Base-by-base conservation (phyloP, 2,329 filamentous ascomycete genomes). In the Ophiobolus disseminans region DNA sequence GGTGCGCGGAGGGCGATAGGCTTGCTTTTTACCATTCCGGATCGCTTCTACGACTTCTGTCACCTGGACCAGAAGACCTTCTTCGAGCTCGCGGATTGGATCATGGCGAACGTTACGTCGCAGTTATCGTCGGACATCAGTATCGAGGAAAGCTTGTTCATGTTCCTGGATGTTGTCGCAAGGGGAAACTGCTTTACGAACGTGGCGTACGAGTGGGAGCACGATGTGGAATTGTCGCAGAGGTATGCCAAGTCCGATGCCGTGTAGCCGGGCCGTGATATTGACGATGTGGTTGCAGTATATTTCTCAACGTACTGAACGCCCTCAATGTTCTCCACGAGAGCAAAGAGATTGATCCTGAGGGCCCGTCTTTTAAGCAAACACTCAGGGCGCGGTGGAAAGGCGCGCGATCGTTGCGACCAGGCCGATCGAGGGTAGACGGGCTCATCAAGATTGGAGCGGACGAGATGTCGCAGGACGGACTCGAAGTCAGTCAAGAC, bases 1-100 rank as follows among this genome's bases (percentile, higher is more conserved):
- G 69, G 69, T 40, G 64, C 68, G 8, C 55, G 62, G 30, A 52
- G 66, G 36, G 69, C 69, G 7, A 55, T 64, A 41, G 57, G 55
- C 19, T 53, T 73, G 40, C 65, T 73, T 45, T 69, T 70, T 51
- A 66, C 63, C 21, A 65, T 72, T 13, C 70, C 70, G 4, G 63
- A 70, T 44, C 63, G 68, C 45, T 73, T 73, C 63, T 61, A 68
- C 37, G 68, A 68, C 41, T 73, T 72, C 57, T 65, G 62, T 46
- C 69, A 71, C 50, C 66, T 73, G 61, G 69, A 73, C 40, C 69
- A 72, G 41, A 65, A 69, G 50, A 71, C 68, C 47, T 73, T 72
- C 38, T 65, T 70, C 37, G 64, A 69, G 45, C 60, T 73, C 16
- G 65, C 69, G n/a, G 70, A 73, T 54, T 73, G 69, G 70, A 66